Conservation (phyloP, 1,284 basidiomycete species). For the Cutaneotrichosporon dermatis region DNA sequence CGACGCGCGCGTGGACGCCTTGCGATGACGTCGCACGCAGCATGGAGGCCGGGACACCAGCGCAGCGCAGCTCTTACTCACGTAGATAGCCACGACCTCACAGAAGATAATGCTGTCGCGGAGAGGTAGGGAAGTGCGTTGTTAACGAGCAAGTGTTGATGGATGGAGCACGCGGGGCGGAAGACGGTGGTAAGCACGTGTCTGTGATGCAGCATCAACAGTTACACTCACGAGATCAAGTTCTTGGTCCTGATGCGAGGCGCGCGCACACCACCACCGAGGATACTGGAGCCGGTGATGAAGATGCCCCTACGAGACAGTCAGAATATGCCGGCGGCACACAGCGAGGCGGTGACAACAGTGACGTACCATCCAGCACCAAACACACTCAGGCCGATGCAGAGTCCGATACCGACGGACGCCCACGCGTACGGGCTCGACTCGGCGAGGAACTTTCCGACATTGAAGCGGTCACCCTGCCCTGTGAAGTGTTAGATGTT, state of each 20-base stretch:
- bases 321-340: too few relatives aligned
- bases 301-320: slow-evolving; percentile 79
- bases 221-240: slow-evolving; percentile 71
- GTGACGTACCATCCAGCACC: slow-evolving; percentile 86
- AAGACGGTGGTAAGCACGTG: not conserved
- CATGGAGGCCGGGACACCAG: too few relatives aligned
- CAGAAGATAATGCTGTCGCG: slow-evolving; percentile 88
- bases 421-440: slow-evolving; percentile 93
- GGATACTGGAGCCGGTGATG: slow-evolving; percentile 87
- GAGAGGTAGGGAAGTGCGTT: too few relatives aligned
- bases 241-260: slow-evolving; percentile 97
- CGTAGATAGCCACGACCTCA: slow-evolving; percentile 93
- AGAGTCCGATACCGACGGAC: slow-evolving; percentile 81
- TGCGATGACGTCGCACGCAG: too few relatives aligned
- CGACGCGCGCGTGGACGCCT: too few relatives aligned
- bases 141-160: too few relatives aligned
- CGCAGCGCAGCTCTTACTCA: not conserved
- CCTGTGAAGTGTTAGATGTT: slow-evolving; percentile 52
- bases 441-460: slow-evolving; percentile 87
- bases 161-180: too few relatives aligned
- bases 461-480: slow-evolving; percentile 84
- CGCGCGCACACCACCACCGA: slow-evolving; percentile 90
- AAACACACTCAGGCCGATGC: slow-evolving; percentile 86
- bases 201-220: not conserved
- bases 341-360: too few relatives aligned